Conservation (phyloP, 2,329 filamentous ascomycete species). For the Geosmithia flava region DNA sequence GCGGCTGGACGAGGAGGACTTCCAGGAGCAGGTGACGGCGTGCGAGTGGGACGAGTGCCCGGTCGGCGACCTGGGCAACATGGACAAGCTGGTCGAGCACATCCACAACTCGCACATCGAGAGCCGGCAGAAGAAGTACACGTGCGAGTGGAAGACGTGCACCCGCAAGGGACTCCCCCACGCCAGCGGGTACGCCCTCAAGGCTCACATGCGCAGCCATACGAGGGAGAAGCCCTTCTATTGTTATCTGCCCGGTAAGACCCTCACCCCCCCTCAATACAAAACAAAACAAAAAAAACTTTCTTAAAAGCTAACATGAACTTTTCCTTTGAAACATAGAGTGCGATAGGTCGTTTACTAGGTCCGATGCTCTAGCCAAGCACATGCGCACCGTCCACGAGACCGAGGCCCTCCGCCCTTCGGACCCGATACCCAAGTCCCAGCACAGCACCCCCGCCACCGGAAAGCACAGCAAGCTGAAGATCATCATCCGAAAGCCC, state of each 20-base stretch:
- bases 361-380: constrained; percentile 90
- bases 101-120: constrained; percentile 93
- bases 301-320: background rate
- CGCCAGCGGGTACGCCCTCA: constrained; percentile 88
- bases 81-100: constrained; percentile 72
- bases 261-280: background rate
- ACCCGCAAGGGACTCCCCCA: constrained; percentile 79
- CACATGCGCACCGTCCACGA: constrained; percentile 99
- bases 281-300: background rate
- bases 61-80: constrained; percentile 60
- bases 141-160: constrained; percentile 95
- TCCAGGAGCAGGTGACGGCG: constrained; percentile 63
- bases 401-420: constrained; percentile 80
- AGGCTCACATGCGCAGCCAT: constrained; percentile 95
- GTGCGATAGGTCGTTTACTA: constrained; percentile 92
- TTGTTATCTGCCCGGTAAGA: constrained; percentile 78
- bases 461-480: constrained; percentile 40
- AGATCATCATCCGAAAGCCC: constrained; percentile 51
- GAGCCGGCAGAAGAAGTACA: constrained; percentile 87
- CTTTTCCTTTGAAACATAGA: constrained; percentile 37
- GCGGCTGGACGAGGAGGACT: constrained; percentile 60
- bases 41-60: constrained; percentile 70
- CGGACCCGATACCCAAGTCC: constrained; percentile 61
- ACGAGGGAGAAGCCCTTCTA: constrained; percentile 98
- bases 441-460: constrained; percentile 33